Base-by-base conservation (phyloP, 2,329 filamentous ascomycete genomes). In the Sporothrix brunneoviolacea region DNA sequence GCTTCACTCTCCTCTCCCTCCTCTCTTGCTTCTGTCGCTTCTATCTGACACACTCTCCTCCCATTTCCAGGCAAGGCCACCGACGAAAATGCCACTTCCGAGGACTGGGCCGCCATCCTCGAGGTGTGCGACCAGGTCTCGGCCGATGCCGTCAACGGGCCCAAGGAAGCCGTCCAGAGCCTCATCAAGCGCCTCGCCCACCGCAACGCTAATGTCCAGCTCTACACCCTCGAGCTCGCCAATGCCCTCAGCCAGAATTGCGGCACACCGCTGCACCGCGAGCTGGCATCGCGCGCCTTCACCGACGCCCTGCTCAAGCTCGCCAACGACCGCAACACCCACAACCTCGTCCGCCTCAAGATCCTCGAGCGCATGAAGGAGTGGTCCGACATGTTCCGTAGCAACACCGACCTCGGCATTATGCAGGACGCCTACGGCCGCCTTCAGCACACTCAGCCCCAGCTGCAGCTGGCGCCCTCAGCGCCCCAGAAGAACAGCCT, bases 281-380 rank as follows among this genome's bases (percentile, higher is more conserved):
- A 96, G 70, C 75, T 96, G 53, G 86, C 91, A 27, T 93, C 87
- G 58, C 84, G 90, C 61, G 91, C 88, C 65, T 95, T 96, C 66
- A 98, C 93, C 58, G 93, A 98, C 65, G 88, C 91, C 53, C 75
- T 98, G 42, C 76, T 97, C 56, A 84, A 93, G 64, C 79, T 98
- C 53, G 91, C 93, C 57, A 88, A 84, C 70, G 93, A 98, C 68
- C 81, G 91, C 70, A 98, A 95, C 67, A 96, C 91, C 47, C 93
- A 97, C 68, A 85, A 86, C 64, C 89, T 95, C 68, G 93, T 98
- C 65, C 97, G 97, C 71, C 82, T 88, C 57, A 97, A 96, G 78
- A 95, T 98, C 58, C 70, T 97, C 53, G 91, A 97, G 74, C 83
- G 91, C 59, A 97, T 97, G 89, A 84, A 87, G 66, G 88, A 91